Evolutionary conservation across 2,329 filamentous ascomycete genomes (phyloP).

Genomic region (Tolypocladium cylindrosporum): DNA sequence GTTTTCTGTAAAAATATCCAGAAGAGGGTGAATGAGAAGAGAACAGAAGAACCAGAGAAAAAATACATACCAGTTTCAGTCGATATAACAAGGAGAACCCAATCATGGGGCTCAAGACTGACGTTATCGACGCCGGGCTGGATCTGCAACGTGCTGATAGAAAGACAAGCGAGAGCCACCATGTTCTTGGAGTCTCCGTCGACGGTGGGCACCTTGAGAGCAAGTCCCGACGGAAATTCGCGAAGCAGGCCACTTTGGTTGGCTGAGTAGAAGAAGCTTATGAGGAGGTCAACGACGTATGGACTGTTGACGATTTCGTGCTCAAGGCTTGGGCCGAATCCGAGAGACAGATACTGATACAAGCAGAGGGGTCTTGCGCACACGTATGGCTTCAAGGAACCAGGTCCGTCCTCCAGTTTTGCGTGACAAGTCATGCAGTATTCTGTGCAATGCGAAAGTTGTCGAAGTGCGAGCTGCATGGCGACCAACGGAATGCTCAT

Average conservation of each 20-base stretch:
- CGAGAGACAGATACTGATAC: conserved; percentile 81
- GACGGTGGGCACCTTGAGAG: conserved; percentile 20
- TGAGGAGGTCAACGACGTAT: conserved; percentile 71
- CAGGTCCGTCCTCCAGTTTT: conserved; percentile 52
- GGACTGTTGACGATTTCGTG: conserved; percentile 73
- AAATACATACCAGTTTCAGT: no score
- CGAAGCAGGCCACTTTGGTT: conserved; percentile 29
- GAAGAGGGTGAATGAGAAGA: no score
- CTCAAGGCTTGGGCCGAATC: conserved; percentile 76
- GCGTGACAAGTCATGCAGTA: conserved; percentile 82
- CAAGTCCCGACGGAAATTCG: conserved; percentile 32
- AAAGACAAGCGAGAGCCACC: no score
- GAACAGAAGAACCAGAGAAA: no score
- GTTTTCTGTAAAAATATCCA: no score
- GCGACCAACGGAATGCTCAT: conserved; percentile 44
- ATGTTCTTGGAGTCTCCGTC: neutral
- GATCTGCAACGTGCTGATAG: no score
- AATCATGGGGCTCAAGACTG: no score
- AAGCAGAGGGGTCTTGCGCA: conserved; percentile 68
- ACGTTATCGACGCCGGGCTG: no score
- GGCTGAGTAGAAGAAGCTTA: conserved; percentile 69
- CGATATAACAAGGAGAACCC: no score
- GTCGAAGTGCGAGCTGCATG: conserved; percentile 69
- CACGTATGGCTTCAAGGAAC: conserved; percentile 68
- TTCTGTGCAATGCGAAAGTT: conserved; percentile 71